phyloP scores from a whole-genome alignment of 805 yeast genomes.

The Barnettozyma pratensis region DNA sequence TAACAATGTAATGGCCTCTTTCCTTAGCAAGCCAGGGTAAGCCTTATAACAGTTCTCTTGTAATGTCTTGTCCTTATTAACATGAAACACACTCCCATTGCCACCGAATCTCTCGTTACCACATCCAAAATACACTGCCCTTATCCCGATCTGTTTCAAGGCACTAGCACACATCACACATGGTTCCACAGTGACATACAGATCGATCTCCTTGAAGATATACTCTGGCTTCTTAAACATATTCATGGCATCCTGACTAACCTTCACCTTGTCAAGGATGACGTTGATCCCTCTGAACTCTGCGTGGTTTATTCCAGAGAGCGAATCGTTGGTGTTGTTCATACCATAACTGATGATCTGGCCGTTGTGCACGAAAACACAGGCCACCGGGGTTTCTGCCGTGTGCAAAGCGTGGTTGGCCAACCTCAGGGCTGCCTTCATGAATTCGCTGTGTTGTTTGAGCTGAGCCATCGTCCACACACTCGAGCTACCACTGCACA shows the following conservation, averaged over 20 bases:
- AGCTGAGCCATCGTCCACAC: background rate
- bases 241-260: slow-evolving; percentile 11
- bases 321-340: slow-evolving; percentile 79
- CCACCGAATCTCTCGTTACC: slow-evolving; percentile 97
- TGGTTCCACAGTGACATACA: slow-evolving; percentile 96
- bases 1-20: slow-evolving; percentile 77
- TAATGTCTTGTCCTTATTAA: slow-evolving; percentile 42
- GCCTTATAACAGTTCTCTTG: slow-evolving; percentile 38
- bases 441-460: slow-evolving; percentile 28
- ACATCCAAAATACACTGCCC: slow-evolving; percentile 81
- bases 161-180: slow-evolving; percentile 98
- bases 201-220: slow-evolving; percentile 50
- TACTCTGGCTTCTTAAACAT: slow-evolving; percentile 22
- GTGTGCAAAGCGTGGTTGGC: slow-evolving; percentile 60
- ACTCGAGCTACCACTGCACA: background rate
- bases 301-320: slow-evolving; percentile 89
- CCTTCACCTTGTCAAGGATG: slow-evolving; percentile 34
- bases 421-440: slow-evolving; percentile 47
- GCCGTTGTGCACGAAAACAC: slow-evolving; percentile 55
- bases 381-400: slow-evolving; percentile 85
- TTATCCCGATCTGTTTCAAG: slow-evolving; percentile 70
- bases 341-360: slow-evolving; percentile 68
- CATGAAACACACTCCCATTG: slow-evolving; percentile 76
- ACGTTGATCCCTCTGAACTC: slow-evolving; percentile 77
- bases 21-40: slow-evolving; percentile 73